Base-by-base conservation (phyloP, 345 rosid species). In the Jatropha curcas region DNA sequence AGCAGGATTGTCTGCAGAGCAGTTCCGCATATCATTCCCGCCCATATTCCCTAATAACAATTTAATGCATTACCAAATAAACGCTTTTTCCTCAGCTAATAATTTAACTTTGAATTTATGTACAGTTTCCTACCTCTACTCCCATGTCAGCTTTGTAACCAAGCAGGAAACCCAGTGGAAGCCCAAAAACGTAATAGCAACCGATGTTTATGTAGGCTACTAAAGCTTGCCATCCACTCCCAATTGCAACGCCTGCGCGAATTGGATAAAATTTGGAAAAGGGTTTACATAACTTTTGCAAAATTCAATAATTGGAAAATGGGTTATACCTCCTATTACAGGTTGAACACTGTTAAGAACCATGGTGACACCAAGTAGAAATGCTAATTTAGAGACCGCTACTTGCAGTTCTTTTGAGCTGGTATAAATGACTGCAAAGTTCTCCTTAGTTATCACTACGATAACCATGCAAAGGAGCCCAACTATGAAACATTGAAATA, bases 271-370 rank as follows among this genome's bases (percentile, higher is more conserved):
- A n/a, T 2, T 10, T 31, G 39, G 39, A 4, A n/a, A 7, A 22
- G 22, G 59, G 24, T 3, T 55, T 1, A 3, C 9, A 20, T 57
- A 10, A n/a, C 56, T 50, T 74, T 37, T 9, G n/a, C 2, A 7
- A n/a, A 61, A 14, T n/a, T 13, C 45, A 37, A 60, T n/a, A n/a
- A n/a, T n/a, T n/a, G n/a, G n/a, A n/a, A n/a, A n/a, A n/a, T n/a
- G n/a, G n/a, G n/a, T 59, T 73, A 43, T 39, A 93, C 98, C 96
- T 51, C 97, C 92, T 33, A 93, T 76, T 24, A 93, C 96, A 2
- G 96, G 97, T 77, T 93, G 98, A 3, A 93, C 85, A 69, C 96
- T 89, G 80, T 91, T 93, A 19, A 90, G 86, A 78, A 91, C 87
- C 93, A 91, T 93, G 72, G 96, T 91, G 65, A 87, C 51, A 33